A percentile compares a stretch with the other conserved stretches of the same genome.
These are phyloP conservation scores for Penicillium tannophilum DNA, from an alignment of 495 filamentous ascomycete genomes.

Conservation along the genomic window DNA sequence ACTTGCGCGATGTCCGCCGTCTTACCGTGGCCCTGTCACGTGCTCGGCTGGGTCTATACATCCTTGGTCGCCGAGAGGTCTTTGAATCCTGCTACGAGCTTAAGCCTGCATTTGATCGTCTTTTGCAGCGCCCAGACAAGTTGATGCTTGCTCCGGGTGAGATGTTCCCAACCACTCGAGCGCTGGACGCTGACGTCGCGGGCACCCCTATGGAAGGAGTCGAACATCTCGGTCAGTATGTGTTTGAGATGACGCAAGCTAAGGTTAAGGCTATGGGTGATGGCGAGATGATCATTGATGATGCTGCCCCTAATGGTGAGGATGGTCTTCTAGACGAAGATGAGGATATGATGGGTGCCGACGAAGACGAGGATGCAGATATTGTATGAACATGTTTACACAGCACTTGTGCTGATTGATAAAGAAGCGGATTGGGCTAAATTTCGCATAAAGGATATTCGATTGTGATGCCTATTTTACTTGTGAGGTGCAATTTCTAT, in stretches of 20 bases:
- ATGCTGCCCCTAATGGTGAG: conserved; percentile 41
- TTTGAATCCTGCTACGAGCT: conserved; percentile 91
- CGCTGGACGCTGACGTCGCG: conserved; percentile 58
- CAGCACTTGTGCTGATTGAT: neutral
- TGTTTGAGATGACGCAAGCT: conserved; percentile 93
- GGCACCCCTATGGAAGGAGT: conserved; percentile 78
- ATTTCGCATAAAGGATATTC: conserved; percentile 10
- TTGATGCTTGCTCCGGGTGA: conserved; percentile 80
- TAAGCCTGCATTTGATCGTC: conserved; percentile 76
- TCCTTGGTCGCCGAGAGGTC: conserved; percentile 85
- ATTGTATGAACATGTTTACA: conserved; percentile 37
- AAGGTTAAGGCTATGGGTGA: conserved; percentile 67
- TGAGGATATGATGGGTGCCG: conserved; percentile 42
- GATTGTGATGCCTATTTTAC: conserved; percentile 5
- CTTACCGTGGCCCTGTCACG: conserved; percentile 97
- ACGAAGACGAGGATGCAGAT: conserved; percentile 37
- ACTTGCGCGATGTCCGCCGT: conserved; percentile 89
- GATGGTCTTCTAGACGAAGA: conserved; percentile 49
- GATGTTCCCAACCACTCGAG: conserved; percentile 73
- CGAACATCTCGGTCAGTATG: conserved; percentile 95
- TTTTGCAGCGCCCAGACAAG: conserved; percentile 72
- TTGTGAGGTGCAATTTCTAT: neutral
- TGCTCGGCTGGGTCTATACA: conserved; percentile 87
- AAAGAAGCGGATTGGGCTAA: conserved; percentile 2
- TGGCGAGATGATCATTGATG: conserved; percentile 36